Evolutionary conservation across 2,329 filamentous ascomycete species (phyloP), one percentile per base, ranked within the genome.

Genomic region (Penicillium sp.): DNA sequence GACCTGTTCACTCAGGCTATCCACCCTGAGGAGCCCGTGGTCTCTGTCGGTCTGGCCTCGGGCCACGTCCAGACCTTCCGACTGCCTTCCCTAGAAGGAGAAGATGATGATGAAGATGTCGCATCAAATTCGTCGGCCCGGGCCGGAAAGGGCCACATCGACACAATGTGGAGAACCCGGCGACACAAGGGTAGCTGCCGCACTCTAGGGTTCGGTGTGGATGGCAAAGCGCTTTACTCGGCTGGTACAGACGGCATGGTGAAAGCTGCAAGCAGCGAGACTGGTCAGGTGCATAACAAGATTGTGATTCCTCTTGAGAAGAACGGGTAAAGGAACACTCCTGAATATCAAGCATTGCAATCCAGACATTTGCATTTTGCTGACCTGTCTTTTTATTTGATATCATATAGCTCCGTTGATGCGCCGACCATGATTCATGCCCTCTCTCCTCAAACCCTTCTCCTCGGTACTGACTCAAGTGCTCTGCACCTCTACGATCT

Each of bases 181-280:
- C 83, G 94, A 59, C 94, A 99, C 78, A 96, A 96, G 79, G 93
- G 92, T 13, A 97, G 92, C 80, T 97, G 93, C 71, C 84, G 94
- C 51, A 87, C 85, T 58, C 77, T 97, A 53, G 85, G 82, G 5
- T 97, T 92, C 75, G 88, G 86, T 61, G 75, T 85, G 55, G 92
- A 97, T 71, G 94, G 93, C 16, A 78, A 84, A 62, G 81, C 87
- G 79, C 75, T 81, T 76, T 86, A 80, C 63, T 82, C 79, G 20
- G 79, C 82, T 4, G 85, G 85, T 40, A 85, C 83, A 10, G 85
- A 88, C 71, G 85, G 84, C 45, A 74, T 87, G 42, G 80, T 87
- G 52, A 88, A 88, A 68, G 80, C 79, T 39, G 85, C 85, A 24
- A 80, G 79, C 60, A 75, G 77, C 13, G 79, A 80, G 66, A 86